phyloP scores from a whole-genome alignment of 192 early-diverging fungal species.

The Coemansia sp. region DNA sequence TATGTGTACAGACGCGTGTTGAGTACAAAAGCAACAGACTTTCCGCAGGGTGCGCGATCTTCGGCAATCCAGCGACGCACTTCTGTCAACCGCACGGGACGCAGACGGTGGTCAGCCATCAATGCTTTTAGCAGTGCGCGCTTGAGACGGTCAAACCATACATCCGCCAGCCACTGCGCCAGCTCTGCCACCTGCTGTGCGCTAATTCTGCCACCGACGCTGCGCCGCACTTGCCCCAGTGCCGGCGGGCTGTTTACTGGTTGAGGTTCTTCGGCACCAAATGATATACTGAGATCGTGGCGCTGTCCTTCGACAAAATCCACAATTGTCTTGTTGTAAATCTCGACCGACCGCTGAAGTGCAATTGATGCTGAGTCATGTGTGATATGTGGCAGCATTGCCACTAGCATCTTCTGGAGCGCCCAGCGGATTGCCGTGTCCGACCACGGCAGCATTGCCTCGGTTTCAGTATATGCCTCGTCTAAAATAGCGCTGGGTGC shows the following conservation, averaged over 20 bases:
- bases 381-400: constrained; percentile 23
- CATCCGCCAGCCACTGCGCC: constrained; percentile 31
- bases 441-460: constrained; percentile 8
- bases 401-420: constrained; percentile 32
- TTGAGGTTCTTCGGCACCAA: background rate
- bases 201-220: background rate
- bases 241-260: background rate
- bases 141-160: constrained; percentile 29
- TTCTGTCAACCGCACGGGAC: constrained; percentile 26
- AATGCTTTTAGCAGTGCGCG: constrained; percentile 16
- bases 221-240: background rate
- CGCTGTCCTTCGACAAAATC: constrained; percentile 10
- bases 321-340: constrained; percentile 34
- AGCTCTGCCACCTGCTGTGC: constrained; percentile 8
- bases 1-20: constrained; percentile 35
- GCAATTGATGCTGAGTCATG: constrained; percentile 32
- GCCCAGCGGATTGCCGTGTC: constrained; percentile 32
- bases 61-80: constrained; percentile 46
- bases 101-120: constrained; percentile 29
- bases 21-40: constrained; percentile 26
- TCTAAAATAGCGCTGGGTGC: constrained; percentile 20
- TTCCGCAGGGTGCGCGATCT: constrained; percentile 33
- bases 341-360: constrained; percentile 42
- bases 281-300: constrained; percentile 11
- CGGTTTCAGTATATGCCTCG: constrained; percentile 27